Percentiles rank a stretch among this genome's conserved stretches.
Conservation (phyloP, 495 filamentous ascomycete species). For the Letharia columbiana region DNA sequence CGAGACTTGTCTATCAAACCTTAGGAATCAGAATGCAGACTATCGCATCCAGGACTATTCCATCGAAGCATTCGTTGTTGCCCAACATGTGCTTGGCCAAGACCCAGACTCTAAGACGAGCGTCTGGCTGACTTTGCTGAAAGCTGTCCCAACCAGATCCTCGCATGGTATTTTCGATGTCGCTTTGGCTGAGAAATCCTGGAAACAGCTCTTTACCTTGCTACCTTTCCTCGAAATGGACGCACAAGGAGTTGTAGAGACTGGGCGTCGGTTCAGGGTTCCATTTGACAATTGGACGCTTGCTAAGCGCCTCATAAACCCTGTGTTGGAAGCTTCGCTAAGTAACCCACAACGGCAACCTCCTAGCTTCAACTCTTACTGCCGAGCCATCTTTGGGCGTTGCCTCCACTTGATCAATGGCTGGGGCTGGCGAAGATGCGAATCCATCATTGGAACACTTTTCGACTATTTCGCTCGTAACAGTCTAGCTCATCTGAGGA, state of each 20-base stretch:
- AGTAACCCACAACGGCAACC: conserved; percentile 43
- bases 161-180: conserved; percentile 35
- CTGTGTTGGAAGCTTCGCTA: conserved; percentile 58
- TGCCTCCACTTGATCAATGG: conserved; percentile 68
- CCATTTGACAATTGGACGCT: conserved; percentile 63
- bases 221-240: conserved; percentile 75
- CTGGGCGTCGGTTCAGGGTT: conserved; percentile 45
- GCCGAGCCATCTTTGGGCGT: conserved; percentile 59
- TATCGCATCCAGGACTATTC: conserved; percentile 54
- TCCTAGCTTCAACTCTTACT: conserved; percentile 72
- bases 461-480: conserved; percentile 88
- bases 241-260: conserved; percentile 48
- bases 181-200: conserved; percentile 54
- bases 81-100: conserved; percentile 49
- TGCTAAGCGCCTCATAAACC: conserved; percentile 55
- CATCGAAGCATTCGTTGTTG: conserved; percentile 58
- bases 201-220: conserved; percentile 65
- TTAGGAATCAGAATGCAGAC: conserved; percentile 28
- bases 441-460: conserved; percentile 63
- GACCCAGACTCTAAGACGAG: conserved; percentile 34
- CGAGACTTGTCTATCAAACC: neutral
- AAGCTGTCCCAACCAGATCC: conserved; percentile 21
- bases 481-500: conserved; percentile 60
- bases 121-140: conserved; percentile 54
- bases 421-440: conserved; percentile 85